Evolutionary conservation across 2,329 filamentous ascomycete genomes (phyloP).

Genomic region (Hypomyces perniciosus): DNA sequence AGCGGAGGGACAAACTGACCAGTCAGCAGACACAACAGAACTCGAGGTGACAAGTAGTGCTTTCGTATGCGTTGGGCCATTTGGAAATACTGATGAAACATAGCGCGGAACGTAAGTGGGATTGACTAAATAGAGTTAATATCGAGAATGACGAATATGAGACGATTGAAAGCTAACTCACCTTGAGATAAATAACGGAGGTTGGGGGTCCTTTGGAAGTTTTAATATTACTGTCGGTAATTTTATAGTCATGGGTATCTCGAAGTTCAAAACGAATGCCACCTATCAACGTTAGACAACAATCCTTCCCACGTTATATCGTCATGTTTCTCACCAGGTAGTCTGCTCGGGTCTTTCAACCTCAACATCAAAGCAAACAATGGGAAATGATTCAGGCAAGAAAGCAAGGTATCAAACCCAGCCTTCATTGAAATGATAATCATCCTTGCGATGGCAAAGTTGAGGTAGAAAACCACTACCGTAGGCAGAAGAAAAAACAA

Average conservation of each 20-base stretch:
- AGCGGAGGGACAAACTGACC: constrained; percentile 94
- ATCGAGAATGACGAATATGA: neutral
- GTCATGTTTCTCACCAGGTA: constrained; percentile 58
- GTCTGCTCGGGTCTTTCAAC: constrained; percentile 82
- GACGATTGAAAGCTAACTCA: constrained; percentile 30
- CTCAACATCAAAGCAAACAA: constrained; percentile 95
- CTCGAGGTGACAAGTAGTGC: constrained; percentile 86
- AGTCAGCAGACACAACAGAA: constrained; percentile 80
- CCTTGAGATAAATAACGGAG: constrained; percentile 82
- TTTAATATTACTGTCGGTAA: constrained; percentile 31
- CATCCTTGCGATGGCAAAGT: constrained; percentile 92
- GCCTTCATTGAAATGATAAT: constrained; percentile 91
- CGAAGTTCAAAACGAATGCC: constrained; percentile 87
- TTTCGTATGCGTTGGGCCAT: constrained; percentile 87
- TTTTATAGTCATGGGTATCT: constrained; percentile 56
- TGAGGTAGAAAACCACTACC: constrained; percentile 92
- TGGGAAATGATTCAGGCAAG: constrained; percentile 94
- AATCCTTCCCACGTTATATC: neutral
- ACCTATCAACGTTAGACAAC: constrained; percentile 16
- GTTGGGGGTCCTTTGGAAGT: constrained; percentile 51
- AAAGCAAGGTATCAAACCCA: constrained; percentile 81
- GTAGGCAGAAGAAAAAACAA: constrained; percentile 93
- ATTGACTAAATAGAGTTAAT: constrained; percentile 55
- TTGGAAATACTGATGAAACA: constrained; percentile 97
- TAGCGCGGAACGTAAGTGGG: constrained; percentile 81